phyloP scores from a whole-genome alignment of 768 basidiomycete species.

The Rhizopogon vulgaris region DNA sequence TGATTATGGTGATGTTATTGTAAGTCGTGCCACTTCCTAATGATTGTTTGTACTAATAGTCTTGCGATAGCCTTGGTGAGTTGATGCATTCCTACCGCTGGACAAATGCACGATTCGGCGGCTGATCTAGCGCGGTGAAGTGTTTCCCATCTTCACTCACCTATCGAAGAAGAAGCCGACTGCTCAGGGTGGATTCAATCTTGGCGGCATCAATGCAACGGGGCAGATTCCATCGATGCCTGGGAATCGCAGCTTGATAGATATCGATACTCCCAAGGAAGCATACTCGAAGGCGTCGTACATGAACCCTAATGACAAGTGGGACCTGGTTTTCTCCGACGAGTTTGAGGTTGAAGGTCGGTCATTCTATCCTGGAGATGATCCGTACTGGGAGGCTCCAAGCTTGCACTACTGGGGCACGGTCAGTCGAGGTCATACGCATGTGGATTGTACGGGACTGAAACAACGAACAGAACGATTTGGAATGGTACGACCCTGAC shows the following conservation, averaged over 20 bases:
- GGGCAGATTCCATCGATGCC: conserved; percentile 52
- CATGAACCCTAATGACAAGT: conserved; percentile 24
- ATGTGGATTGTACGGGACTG: not conserved
- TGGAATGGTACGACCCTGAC: conserved; percentile 58
- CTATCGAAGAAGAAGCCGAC: conserved; percentile 33
- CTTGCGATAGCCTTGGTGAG: conserved; percentile 6
- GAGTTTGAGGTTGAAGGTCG: conserved; percentile 76
- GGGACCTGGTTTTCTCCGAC: conserved; percentile 68
- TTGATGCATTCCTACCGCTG: not conserved
- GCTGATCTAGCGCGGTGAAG: conserved; percentile 12
- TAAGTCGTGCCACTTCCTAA: conserved; percentile 27
- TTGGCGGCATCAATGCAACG: conserved; percentile 69
- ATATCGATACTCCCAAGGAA: conserved; percentile 46
- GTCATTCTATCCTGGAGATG: conserved; percentile 64
- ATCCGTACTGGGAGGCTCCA: conserved; percentile 51
- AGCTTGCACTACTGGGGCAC: conserved; percentile 66
- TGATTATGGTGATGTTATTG: conserved; percentile 48
- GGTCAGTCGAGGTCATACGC: conserved; percentile 27
- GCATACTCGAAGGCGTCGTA: conserved; percentile 36
- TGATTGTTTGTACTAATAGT: not conserved
- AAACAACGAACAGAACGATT: conserved; percentile 20
- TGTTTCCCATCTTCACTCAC: conserved; percentile 46
- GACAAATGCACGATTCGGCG: not conserved
- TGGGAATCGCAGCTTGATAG: conserved; percentile 45
- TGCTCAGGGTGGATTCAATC: conserved; percentile 55